Base-by-base conservation (phyloP, 2,329 filamentous ascomycete genomes). In the Byssothecium circinans region DNA sequence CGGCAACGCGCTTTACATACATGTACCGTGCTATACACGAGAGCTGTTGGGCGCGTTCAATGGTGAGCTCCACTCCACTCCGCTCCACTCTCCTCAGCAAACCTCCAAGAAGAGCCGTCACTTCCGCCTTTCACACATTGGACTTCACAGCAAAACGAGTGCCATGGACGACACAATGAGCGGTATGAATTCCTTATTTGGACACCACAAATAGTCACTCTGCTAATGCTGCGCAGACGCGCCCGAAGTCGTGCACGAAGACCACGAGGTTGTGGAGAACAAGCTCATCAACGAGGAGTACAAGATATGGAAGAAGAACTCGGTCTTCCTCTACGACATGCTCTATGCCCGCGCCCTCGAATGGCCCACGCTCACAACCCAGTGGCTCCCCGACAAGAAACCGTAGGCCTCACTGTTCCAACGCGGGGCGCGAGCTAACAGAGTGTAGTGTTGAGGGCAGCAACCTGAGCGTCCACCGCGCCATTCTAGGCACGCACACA, bases 281-380 rank as follows among this genome's bases (percentile, higher is more conserved):
- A 91, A 95, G 74, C 80, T 95, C 52, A 91, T 97, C 74, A 97
- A 97, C 62, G 94, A 99, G 78, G 94, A 99, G 72, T 99, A 99
- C 82, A 99, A 99, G 74, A 96, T 92, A 58, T 99, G 94, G 94
- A 99, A 99, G 81, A 99, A 99, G 80, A 99, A 99, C 75, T 90
- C 89, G 57, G 91, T 94, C 3, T 97, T 97, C 68, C 87, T 99
- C 62, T 99, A 99, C 73, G 94, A 99, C 71, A 89, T 96, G 84
- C 94, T 99, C 57, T 81, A 97, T 55, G 91, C 85, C 64, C 95
- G 90, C 56, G 95, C 95, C 33, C 79, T 99, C 48, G 91, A 96
- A 68, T 99, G 94, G 94, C 94, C 94, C 12, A 96, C 94, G 3
- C 82, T 99, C 53, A 97, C 94, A 20, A 91, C 91, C 2, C 94